Base-by-base conservation (phyloP, 2,329 filamentous ascomycete genomes). In the Aspergillus carbonarius region DNA sequence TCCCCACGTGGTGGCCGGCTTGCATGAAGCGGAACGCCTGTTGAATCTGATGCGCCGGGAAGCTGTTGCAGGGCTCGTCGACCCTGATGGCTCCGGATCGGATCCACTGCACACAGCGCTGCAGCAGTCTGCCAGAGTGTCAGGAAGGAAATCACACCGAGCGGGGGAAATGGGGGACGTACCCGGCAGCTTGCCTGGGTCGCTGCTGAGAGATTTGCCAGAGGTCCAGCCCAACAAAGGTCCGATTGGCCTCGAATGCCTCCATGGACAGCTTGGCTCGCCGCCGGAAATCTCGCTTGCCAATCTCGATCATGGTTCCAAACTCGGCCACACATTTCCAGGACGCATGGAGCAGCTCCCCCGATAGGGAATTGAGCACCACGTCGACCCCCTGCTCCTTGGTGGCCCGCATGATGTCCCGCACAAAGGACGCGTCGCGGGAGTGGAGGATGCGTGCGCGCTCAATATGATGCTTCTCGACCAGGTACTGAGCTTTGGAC, bases 1-100 rank as follows among this genome's bases (percentile, higher is more conserved):
- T 79, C 3, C 77, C 77, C 1, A 76, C 70, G 46, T 78, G 74
- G 1, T 62, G 63, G 0, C 74, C 74, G 1, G 63, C 40, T 8
- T 71, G 70, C 55, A 79, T 70, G 55, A 63, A 69, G 2, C 35
- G 44, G 23, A 78, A 61, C 0, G 74, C 76, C 1, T 58, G 37
- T 5, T 42, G 17, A 3, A 63, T 50, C 1, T 57, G 7, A 2
- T n/a, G 3, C 12, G 42, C 42, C 18, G 20, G 42, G 18, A 57
- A 37, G 37, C 12, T 10, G 35, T 55, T 5, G 25, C 17, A 0
- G 47, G 53, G 8, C 12, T 17, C 5, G 49, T 42, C 1, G 51
- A 55, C 15, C 3, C 5, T 15, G 23, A 58, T 49, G 10, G 9
- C 23, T 7, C 50, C 56, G 13, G 39, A 10, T 12, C 30, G 15